Base-by-base conservation (phyloP, 345 rosid genomes). In the Acer campestre region DNA sequence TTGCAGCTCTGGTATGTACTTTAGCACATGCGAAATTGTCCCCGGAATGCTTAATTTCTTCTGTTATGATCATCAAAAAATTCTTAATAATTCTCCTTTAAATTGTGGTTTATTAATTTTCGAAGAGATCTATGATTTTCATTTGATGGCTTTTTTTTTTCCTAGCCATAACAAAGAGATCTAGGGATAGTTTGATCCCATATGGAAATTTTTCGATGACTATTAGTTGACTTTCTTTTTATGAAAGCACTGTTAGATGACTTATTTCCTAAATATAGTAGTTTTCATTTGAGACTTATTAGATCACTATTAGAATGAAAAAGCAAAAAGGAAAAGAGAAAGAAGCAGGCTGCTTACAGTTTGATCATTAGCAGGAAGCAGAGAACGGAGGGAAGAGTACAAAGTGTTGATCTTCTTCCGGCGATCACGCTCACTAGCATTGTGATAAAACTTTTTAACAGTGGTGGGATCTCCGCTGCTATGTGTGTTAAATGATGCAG, bases 1-100 rank as follows among this genome's bases (percentile, higher is more conserved):
- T 29, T 86, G 89, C 35, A 88, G 80, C 35, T 86, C 84, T 12
- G 89, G 91, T 58, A 88, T 78, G 81, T 86, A 83, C 56, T 76
- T 78, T 23, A 86, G 68, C 40, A 81, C 86, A 0, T 77, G 68
- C 0, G 89, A 83, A 55, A 88, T 80, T 49, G 89, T 86, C 1
- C 76, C 69, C 0, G 88, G 89, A 76, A 86, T 84, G 80, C 89
- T 88, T 25, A 82, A 5, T 35, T 82, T 88, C 67, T 81, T 84
- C 91, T 84, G 80, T 23, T 67, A 29, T 4, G 42, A n/a, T 9
- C 13, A 46, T 46, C 38, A 46, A 46, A 46, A 46, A 46, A 2
- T 0, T 46, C 14, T 42, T 29, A 35, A 44, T 68, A 40, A 23
- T 42, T 42, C 46, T 42, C 46, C 46, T 42, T 1, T 42, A 42